phyloP scores from a whole-genome alignment of 2,329 filamentous ascomycete species.

The Mariannaea elegans region DNA sequence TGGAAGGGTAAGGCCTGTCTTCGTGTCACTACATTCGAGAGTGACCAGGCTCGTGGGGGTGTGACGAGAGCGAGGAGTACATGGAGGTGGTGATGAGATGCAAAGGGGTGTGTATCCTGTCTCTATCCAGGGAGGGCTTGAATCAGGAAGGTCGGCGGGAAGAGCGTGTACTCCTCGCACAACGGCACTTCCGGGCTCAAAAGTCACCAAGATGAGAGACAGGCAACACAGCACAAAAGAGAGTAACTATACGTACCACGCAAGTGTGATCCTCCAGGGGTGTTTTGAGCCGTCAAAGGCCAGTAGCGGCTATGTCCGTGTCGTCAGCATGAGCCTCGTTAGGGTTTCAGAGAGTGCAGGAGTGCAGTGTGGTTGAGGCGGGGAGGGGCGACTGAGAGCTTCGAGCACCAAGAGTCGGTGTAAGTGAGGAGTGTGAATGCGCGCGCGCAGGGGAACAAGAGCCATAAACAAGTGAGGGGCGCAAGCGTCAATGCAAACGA shows the following conservation, averaged over 20 bases:
- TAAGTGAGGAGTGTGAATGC: conserved; percentile 33
- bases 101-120: conserved; percentile 23
- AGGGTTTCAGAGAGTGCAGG: conserved; percentile 20
- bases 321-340: conserved; percentile 34
- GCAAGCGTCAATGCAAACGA: conserved; percentile 15
- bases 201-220: conserved; percentile 7
- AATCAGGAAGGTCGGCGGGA: conserved; percentile 36
- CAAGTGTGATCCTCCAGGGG: conserved; percentile 3
- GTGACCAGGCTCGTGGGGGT: conserved; percentile 20
- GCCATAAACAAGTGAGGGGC: conserved; percentile 16
- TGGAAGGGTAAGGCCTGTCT: conserved; percentile 22
- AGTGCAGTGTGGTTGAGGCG: conserved; percentile 14
- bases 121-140: conserved; percentile 26
- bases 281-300: conserved; percentile 17
- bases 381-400: conserved; percentile 15
- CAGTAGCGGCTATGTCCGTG: conserved; percentile 33
- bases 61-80: conserved; percentile 7
- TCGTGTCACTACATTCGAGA: conserved; percentile 28
- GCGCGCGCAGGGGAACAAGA: conserved; percentile 10
- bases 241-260: conserved; percentile 36
- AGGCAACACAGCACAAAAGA: conserved; percentile 21
- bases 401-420: conserved; percentile 37
- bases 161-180: conserved; percentile 12
- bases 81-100: conserved; percentile 22
- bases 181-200: conserved; percentile 9